Conservation (phyloP, 2,329 filamentous ascomycete species). For the Amphichorda felina region DNA sequence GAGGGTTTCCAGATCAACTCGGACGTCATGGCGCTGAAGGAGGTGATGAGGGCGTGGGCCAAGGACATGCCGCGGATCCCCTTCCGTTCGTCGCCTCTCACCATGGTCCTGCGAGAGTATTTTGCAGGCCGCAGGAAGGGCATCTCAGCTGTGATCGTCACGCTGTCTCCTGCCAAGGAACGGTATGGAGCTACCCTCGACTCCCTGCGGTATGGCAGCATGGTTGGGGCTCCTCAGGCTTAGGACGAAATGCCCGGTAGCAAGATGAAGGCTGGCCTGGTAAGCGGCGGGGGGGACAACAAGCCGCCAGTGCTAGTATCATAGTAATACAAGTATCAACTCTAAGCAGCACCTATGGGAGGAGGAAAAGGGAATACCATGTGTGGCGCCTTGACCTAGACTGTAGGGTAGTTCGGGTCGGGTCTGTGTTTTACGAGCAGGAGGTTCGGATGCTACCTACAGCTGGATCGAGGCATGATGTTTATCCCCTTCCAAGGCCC, state of each 20-base stretch:
- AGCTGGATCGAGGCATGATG: too few species aligned
- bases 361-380: too few species aligned
- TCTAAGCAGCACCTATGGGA: too few species aligned
- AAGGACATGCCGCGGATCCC: conserved; percentile 21
- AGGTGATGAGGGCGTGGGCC: conserved; percentile 29
- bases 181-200: conserved; percentile 27
- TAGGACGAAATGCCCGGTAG: background rate
- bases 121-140: conserved; percentile 11
- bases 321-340: too few species aligned
- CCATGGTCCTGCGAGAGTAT: conserved; percentile 27
- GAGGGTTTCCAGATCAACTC: conserved; percentile 30
- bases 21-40: conserved; percentile 30
- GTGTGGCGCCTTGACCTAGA: too few species aligned
- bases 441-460: too few species aligned
- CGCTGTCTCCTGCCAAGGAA: conserved; percentile 20
- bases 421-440: too few species aligned
- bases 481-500: too few species aligned
- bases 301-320: too few species aligned
- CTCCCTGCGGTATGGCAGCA: conserved; percentile 27
- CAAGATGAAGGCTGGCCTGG: too few species aligned
- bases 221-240: conserved; percentile 15
- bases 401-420: too few species aligned
- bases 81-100: conserved; percentile 26
- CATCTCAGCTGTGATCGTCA: conserved; percentile 12
- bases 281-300: too few species aligned